Percentiles rank a stretch among this genome's conserved stretches.
These are phyloP conservation scores for Plasmodium gallinaceum DNA, from an alignment of 169 alveolate species.

Conservation along the genomic window DNA sequence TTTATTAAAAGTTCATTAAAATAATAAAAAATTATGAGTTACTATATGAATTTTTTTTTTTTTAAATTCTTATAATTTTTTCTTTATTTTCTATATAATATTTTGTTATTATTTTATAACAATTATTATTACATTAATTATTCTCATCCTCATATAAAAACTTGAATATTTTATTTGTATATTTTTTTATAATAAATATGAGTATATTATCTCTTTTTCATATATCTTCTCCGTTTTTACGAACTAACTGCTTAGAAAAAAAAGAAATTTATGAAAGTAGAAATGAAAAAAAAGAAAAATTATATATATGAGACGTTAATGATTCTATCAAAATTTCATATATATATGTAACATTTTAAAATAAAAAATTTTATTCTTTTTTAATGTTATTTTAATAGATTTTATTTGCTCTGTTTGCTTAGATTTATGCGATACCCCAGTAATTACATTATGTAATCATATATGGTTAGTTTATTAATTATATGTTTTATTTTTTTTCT, in stretches of 20 bases:
- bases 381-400: slow-evolving; percentile 34
- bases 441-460: slow-evolving; percentile 59
- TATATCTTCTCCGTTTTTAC: slow-evolving; percentile 59
- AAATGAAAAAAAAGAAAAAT: slow-evolving; percentile 2
- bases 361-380: background rate
- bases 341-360: background rate
- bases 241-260: slow-evolving; percentile 44
- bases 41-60: background rate
- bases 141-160: background rate
- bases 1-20: too few relatives aligned
- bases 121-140: background rate
- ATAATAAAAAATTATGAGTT: too few relatives aligned
- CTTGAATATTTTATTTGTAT: background rate
- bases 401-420: slow-evolving; percentile 75
- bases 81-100: slow-evolving; percentile 1
- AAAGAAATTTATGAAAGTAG: slow-evolving; percentile 63
- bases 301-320: background rate
- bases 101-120: background rate
- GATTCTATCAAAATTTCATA: background rate
- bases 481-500: background rate
- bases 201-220: slow-evolving; percentile 73
- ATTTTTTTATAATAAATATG: slow-evolving; percentile 26
- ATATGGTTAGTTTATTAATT: slow-evolving; percentile 46
- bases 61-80: background rate
- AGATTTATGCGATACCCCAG: slow-evolving; percentile 73